phyloP scores from a whole-genome alignment of 169 alveolate species.

The Plasmodium billcollinsi region DNA sequence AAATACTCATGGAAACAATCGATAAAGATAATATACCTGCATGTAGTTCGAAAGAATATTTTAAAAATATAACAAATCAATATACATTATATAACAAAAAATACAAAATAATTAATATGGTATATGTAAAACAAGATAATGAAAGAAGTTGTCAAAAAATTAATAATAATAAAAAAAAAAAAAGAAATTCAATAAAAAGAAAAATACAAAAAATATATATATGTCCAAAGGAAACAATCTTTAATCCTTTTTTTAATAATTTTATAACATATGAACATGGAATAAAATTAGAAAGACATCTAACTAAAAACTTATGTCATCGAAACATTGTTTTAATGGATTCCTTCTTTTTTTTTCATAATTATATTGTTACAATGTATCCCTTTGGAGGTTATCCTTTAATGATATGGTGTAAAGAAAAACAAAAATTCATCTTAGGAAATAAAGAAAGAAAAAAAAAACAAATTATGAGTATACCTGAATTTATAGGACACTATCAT shows the following conservation, averaged over 20 bases:
- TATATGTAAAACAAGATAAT: conserved; percentile 15
- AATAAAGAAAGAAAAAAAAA: background rate
- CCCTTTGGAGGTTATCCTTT: conserved; percentile 39
- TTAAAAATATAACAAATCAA: conserved; percentile 7
- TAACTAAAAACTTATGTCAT: conserved; percentile 38
- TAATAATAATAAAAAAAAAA: background rate
- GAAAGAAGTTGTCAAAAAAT: no score
- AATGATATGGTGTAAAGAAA: conserved; percentile 46
- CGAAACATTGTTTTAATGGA: conserved; percentile 23
- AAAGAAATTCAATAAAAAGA: background rate
- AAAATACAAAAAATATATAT: conserved; percentile 37
- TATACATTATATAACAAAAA: conserved; percentile 18
- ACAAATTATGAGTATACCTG: background rate
- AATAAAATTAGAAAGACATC: conserved; percentile 29
- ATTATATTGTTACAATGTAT: conserved; percentile 21
- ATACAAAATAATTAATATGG: conserved; percentile 24
- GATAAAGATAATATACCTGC: conserved; percentile 5
- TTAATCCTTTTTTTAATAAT: conserved; percentile 23
- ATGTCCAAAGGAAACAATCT: conserved; percentile 36
- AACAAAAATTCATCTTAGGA: conserved; percentile 15
- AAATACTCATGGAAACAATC: background rate
- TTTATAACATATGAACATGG: conserved; percentile 39
- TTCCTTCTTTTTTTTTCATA: background rate
- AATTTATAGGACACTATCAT: no score
- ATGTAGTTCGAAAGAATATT: background rate